Percentiles rank a stretch among this genome's conserved stretches.
Evolutionary conservation across 1,139 yeast genomes (phyloP).

Genomic region (Pichia sp.): DNA sequence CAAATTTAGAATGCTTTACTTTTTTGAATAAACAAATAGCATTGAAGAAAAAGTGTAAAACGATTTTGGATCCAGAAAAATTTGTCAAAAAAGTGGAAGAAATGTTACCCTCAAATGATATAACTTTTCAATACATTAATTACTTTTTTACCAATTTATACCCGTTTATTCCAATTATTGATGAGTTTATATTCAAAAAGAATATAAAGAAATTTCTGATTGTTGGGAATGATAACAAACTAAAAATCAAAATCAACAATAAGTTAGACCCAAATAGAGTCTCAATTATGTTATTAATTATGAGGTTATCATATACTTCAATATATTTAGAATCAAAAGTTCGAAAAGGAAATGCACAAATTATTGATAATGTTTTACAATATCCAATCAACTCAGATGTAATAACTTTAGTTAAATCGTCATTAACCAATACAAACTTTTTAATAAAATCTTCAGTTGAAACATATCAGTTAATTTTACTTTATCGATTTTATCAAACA

Average conservation of each 20-base stretch:
- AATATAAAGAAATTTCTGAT: constrained; percentile 19
- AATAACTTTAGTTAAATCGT: constrained; percentile 29
- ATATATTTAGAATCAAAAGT: constrained; percentile 29
- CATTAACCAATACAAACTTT: constrained; percentile 31
- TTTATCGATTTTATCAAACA: constrained; percentile 35
- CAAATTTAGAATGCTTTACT: constrained; percentile 3
- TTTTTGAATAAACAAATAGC: constrained; percentile 14
- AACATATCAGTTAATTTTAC: constrained; percentile 36
- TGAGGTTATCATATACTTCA: constrained; percentile 37
- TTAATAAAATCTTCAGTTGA: constrained; percentile 30
- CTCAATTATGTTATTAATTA: constrained; percentile 36
- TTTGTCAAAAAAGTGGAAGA: constrained; percentile 14
- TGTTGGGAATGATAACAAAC: constrained; percentile 15
- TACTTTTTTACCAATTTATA: constrained; percentile 40
- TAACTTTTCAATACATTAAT: constrained; percentile 34
- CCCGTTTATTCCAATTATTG: constrained; percentile 46
- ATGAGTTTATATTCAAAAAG: constrained; percentile 35
- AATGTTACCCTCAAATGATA: constrained; percentile 35
- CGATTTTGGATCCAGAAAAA: background rate
- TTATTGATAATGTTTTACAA: background rate
- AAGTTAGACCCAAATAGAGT: constrained; percentile 36
- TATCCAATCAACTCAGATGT: constrained; percentile 32
- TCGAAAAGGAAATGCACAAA: constrained; percentile 11
- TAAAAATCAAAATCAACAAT: constrained; percentile 24
- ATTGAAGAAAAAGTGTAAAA: constrained; percentile 1